These are phyloP conservation scores for Phytophthora hybrid DNA, from an alignment of 352 stramenopile species.

Conservation along the genomic window DNA sequence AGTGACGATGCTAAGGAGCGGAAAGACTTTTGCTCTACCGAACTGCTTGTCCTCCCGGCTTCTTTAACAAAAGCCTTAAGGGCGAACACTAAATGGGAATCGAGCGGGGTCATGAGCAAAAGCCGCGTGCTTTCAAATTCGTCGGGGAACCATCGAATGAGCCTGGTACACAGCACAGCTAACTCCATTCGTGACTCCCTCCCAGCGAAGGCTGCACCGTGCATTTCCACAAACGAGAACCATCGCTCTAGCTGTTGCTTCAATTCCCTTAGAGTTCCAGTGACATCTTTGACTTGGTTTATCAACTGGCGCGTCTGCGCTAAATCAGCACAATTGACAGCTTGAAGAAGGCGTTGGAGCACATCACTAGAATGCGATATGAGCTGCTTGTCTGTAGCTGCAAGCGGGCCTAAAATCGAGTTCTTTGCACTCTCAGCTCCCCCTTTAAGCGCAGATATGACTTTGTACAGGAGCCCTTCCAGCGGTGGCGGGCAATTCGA, in stretches of 20 bases:
- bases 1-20: conserved; percentile 16
- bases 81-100: conserved; percentile 42
- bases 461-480: conserved; percentile 40
- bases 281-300: conserved; percentile 32
- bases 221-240: conserved; percentile 44
- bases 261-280: conserved; percentile 33
- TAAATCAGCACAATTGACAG: conserved; percentile 37
- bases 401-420: not conserved
- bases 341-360: conserved; percentile 43
- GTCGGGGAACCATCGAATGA: conserved; percentile 58
- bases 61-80: conserved; percentile 50
- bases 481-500: conserved; percentile 42
- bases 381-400: conserved; percentile 10
- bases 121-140: conserved; percentile 39
- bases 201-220: conserved; percentile 37
- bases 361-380: conserved; percentile 44
- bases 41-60: conserved; percentile 15
- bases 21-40: conserved; percentile 8
- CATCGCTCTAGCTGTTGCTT: conserved; percentile 52
- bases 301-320: conserved; percentile 34
- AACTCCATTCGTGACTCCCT: conserved; percentile 55
- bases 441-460: conserved; percentile 44
- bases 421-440: conserved; percentile 17
- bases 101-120: conserved; percentile 41
- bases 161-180: conserved; percentile 46